Evolutionary conservation across 2,329 filamentous ascomycete species (phyloP), one percentile per base, ranked within the genome.

Genomic region (Dactylellina haptotyla): DNA sequence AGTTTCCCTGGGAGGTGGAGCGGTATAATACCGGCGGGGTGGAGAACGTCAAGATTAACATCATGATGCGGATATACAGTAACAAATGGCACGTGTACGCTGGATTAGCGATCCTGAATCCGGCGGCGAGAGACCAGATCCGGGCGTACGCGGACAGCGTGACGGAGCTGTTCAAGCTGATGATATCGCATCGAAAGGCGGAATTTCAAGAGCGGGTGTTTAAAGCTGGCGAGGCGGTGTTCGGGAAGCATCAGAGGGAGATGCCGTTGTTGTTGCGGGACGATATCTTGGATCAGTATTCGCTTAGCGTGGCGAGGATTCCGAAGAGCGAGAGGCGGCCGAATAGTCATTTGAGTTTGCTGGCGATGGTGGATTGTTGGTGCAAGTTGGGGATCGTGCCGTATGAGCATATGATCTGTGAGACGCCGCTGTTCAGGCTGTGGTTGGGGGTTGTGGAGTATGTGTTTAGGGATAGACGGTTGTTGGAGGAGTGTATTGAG

Each of bases 61-160:
- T 98, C 77, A 98, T 93, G 77, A 84, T 99, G 76, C 93, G 95
- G 78, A 98, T 99, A 83, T 99, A 98, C 83, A 89, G 90, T 72
- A 96, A 97, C 82, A 99, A 98, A 82, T 99, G 96, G 96, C 96
- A 99, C 83, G 95, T 99, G 67, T 99, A 99, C 81, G 95, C 95
- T 18, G 95, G 95, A 0, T 89, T 99, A 6, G 95, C 96, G 9
- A 99, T 99, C 79, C 86, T 99, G 69, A 99, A 99, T 80, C 95
- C 95, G 0, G 90, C 93, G 69, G 95, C 95, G 2, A 91, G 90
- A 80, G 86, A 90, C 81, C 95, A 99, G 82, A 98, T 99, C 79
- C 87, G 90, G 64, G 93, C 98, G 83, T 99, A 98, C 81, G 94
- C 95, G 8, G 85, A 90, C 78, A 93, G 90, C 45, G 94, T 97